Base-by-base conservation (phyloP, 2,329 filamentous ascomycete species). In the Fusarium succisae region DNA sequence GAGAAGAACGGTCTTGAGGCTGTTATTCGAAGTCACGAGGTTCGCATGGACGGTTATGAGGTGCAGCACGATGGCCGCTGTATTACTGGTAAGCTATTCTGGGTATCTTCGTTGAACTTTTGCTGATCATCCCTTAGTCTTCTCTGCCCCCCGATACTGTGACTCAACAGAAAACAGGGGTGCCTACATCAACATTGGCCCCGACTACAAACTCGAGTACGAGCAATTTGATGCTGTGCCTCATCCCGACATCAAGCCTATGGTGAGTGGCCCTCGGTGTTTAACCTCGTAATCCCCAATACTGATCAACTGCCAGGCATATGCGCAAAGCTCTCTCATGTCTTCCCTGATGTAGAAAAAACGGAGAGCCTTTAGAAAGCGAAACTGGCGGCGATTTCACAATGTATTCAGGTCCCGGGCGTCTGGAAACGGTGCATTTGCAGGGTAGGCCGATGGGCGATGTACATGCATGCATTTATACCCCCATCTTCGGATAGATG, bases 31-130 rank as follows among this genome's bases (percentile, higher is more conserved):
- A 98, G 95, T 80, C 96, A 99, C 85, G 96, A 99, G 83, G 96
- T 99, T 35, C 91, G 96, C 78, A 99, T 99, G 96, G 95, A 96
- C 69, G 96, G 96, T n/a, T 99, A 98, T 80, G 96, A 99, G 82
- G 93, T 98, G 76, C 96, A 99, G 87, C 96, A 99, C 82, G 93
- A 96, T 78, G 96, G 96, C 74, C 92, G 91, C 78, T 99, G 96
- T 82, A 98, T 99, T 78, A 99, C 96, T 53, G 92, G 92, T 94
- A 87, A 75, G 87, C 83, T 56, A 48, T 44, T 20, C 6, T 30
- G 24, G 44, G 22, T 64, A 43, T 50, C 20, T 18, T 32, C 50
- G 15, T 18, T 58, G 12, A 51, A 26, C 32, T n/a, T 56, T n/a
- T 30, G 28, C 74, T 76, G 51, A 72, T 56, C 67, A 55, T 67